phyloP scores from a whole-genome alignment of 345 rosid genomes.

The Brassica nigra region DNA sequence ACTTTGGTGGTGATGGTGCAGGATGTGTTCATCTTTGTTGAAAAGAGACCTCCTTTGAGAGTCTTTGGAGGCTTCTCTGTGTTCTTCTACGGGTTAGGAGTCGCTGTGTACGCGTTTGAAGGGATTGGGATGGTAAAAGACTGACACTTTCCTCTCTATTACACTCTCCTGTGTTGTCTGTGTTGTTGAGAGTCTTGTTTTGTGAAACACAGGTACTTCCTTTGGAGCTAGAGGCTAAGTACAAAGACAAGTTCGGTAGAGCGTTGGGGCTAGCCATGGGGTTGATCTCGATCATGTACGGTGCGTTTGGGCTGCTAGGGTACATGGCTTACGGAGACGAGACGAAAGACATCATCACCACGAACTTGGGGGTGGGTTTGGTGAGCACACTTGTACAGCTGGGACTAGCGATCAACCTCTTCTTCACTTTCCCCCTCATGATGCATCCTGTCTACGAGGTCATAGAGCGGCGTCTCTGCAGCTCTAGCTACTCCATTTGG shows the following conservation, averaged over 20 bases:
- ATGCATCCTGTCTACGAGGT: constrained; percentile 86
- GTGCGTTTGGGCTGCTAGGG: constrained; percentile 61
- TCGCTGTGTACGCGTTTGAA: constrained; percentile 76
- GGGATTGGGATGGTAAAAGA: constrained; percentile 63
- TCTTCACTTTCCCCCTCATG: constrained; percentile 73
- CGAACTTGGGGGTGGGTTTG: constrained; percentile 64
- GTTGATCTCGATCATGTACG: constrained; percentile 56
- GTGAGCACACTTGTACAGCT: constrained; percentile 59
- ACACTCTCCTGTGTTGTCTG: background rate
- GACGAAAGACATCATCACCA: constrained; percentile 71
- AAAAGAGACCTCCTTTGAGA: constrained; percentile 49
- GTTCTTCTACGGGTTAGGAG: constrained; percentile 68
- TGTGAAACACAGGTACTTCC: constrained; percentile 44
- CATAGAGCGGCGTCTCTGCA: constrained; percentile 59
- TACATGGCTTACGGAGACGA: constrained; percentile 77
- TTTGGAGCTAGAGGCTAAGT: constrained; percentile 58
- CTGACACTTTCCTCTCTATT: background rate
- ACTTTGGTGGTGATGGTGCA: constrained; percentile 65
- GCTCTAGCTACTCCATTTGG: constrained; percentile 56
- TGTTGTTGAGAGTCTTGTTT: too few species aligned
- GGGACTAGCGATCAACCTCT: constrained; percentile 65
- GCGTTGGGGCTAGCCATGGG: constrained; percentile 59
- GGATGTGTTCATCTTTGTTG: constrained; percentile 48
- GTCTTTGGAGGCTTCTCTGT: constrained; percentile 65
- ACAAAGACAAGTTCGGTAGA: constrained; percentile 60